Evolutionary conservation across 1,284 basidiomycete genomes (phyloP).

Genomic region (Taiwanofungus camphoratus): DNA sequence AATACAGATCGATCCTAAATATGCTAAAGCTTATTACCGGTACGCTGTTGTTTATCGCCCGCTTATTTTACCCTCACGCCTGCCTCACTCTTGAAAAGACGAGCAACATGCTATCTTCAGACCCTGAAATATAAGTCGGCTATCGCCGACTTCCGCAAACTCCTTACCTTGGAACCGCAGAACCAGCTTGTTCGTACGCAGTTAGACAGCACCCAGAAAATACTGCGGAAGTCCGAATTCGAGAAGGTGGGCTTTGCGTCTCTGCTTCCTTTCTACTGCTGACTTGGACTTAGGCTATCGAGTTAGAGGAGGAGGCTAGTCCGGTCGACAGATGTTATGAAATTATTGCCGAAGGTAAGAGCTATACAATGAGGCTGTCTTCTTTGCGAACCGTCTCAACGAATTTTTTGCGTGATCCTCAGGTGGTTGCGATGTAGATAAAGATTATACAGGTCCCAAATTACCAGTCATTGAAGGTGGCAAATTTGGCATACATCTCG

Average conservation of each 20-base stretch:
- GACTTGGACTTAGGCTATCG: constrained; percentile 62
- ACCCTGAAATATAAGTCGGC: constrained; percentile 83
- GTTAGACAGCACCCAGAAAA: constrained; percentile 85
- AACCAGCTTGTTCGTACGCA: constrained; percentile 82
- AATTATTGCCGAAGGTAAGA: constrained; percentile 72
- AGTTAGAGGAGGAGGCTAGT: constrained; percentile 80
- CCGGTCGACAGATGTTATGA: constrained; percentile 68
- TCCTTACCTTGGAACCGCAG: constrained; percentile 82
- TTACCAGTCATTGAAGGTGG: constrained; percentile 51
- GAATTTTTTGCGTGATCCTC: neutral
- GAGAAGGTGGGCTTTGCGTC: constrained; percentile 59
- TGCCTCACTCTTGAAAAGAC: constrained; percentile 38
- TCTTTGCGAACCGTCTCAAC: neutral
- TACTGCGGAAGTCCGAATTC: constrained; percentile 82
- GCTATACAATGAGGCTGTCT: neutral
- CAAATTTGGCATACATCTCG: constrained; percentile 65
- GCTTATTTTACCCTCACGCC: neutral
- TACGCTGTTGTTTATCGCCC: constrained; percentile 25
- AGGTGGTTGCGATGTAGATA: constrained; percentile 74
- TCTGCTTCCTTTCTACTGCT: neutral
- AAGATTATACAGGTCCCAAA: constrained; percentile 62
- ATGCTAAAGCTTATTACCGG: constrained; percentile 90
- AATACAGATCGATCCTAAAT: constrained; percentile 84
- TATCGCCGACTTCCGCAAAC: constrained; percentile 82
- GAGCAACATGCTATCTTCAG: constrained; percentile 89